Percentiles rank a stretch among this genome's conserved stretches.
phyloP scores from a whole-genome alignment of 257 asterid species.

The Scutellaria galericulata region DNA sequence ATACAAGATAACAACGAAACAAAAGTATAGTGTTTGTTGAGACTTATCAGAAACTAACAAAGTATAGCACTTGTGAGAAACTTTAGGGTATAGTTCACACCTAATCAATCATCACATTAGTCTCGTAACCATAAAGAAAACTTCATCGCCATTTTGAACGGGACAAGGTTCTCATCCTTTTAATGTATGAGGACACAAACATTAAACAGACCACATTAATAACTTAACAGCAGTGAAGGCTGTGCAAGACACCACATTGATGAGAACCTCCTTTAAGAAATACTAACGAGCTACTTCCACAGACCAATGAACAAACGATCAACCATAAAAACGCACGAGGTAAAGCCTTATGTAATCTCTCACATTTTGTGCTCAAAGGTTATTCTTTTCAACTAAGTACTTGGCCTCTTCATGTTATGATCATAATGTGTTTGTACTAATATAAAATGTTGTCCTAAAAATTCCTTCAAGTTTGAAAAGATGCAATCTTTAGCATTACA shows the following conservation, averaged over 20 bases:
- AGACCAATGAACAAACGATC: not conserved
- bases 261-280: not conserved
- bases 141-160: not conserved
- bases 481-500: not conserved
- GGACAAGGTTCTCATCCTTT: not conserved
- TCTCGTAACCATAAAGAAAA: not conserved
- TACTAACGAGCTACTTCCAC: not conserved
- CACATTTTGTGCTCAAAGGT: not conserved
- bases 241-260: not conserved
- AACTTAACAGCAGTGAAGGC: not conserved
- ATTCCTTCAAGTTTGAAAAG: constrained; percentile 16
- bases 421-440: not conserved
- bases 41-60: not conserved
- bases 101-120: not conserved
- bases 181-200: not conserved
- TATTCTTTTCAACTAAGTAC: constrained; percentile 6
- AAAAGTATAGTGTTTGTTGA: not conserved
- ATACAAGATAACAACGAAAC: too few species aligned
- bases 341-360: not conserved
- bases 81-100: too few species aligned
- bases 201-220: not conserved
- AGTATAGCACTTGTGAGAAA: too few species aligned
- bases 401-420: not conserved
- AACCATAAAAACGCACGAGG: constrained; percentile 16
- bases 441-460: not conserved